Base-by-base conservation (phyloP, 192 early-diverging fungal genomes). In the Coemansia sp. region DNA sequence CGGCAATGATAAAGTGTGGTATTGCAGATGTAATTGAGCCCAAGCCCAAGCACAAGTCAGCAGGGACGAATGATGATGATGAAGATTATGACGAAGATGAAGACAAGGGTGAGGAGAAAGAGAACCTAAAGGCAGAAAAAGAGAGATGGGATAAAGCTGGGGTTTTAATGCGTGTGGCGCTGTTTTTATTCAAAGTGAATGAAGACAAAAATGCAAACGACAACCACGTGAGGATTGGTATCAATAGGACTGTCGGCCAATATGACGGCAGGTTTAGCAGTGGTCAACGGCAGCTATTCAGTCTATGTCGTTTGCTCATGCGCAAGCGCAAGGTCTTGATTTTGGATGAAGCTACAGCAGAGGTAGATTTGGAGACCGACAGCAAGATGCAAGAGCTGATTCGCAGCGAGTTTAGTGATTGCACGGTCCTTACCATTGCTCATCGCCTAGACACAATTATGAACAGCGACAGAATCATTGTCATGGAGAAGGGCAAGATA, bases 371-470 rank as follows among this genome's bases (percentile, higher is more conserved):
- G 13, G 51, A 58, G 14, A 66, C 65, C 0, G 71, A 73, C 39
- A 9, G 38, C 13, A 24, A 39, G 16, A 59, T 73, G 4, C 71
- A 73, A 26, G 31, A 48, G 13, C 26, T 73, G n/a, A 80, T 89
- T 24, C 76, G 76, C 7, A 69, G 65, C 13, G 71, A 87, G 56
- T 88, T 89, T 71, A 63, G 35, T 3, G 58, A 71, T n/a, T 67
- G 61, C 23, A 73, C 71, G 2, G 76, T 89, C 14, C 61, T 90
- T 2, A 86, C 87, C 26, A 90, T 90, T 46, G 89, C 89, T 0
- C 88, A 94, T 72, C 85, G 92, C 24, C 64, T 90, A 1, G 88
- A 90, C 48, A 90, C 89, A 3, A 78, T 87, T 0, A 66, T 84
- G 26, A 59, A 78, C 33, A 89, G 92, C 63, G 86, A 88, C 51